Base-by-base conservation (phyloP, 1,284 basidiomycete species). In the Rhodotorula sp. region DNA sequence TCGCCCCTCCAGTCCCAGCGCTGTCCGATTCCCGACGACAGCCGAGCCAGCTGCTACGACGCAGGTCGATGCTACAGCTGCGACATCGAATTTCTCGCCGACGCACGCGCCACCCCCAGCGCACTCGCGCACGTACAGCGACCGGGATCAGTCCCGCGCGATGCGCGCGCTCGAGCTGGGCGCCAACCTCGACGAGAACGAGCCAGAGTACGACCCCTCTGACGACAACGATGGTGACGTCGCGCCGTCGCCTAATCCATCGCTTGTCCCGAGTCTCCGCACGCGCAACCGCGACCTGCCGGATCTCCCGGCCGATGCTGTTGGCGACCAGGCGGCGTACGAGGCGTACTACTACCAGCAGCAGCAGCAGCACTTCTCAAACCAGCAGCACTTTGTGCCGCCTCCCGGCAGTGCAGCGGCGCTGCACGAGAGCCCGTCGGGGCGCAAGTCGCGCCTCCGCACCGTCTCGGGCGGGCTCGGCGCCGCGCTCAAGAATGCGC, bases 401-500 rank as follows among this genome's bases (percentile, higher is more conserved):
- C 34, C 34, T 34, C 34, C 5, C 34, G 34, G 34, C 34, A 34
- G 34, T 34, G 34, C 34, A 34, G 34, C 21, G 50, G 25, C 50
- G 12, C 50, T 44, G 25, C n/a, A 34, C 10, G 62, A 63, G 2
- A 63, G 53, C 53, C 62, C 62, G 25, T 27, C 61, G 17, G 27
- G 41, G 41, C 44, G 62, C 8, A 63, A 63, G 44, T 27, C 53
- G n/a, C 53, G 62, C 10, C 13, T 63, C 14, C 52, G 53, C 17
- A 27, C 55, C 21, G 45, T 44, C 44, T 55, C 56, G 13, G 64
- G 69, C 34, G 69, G 65, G n/a, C 27, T 71, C 42, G 65, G 69
- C 21, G 46, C 66, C 10, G 66, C 66, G 44, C 49, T 71, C 45
- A 71, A 71, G 55, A 71, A 67, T 16, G 70, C 66, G 4, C 54